phyloP scores from a whole-genome alignment of 1,139 yeast genomes.

The Keqinozyma sinolaborantium region DNA sequence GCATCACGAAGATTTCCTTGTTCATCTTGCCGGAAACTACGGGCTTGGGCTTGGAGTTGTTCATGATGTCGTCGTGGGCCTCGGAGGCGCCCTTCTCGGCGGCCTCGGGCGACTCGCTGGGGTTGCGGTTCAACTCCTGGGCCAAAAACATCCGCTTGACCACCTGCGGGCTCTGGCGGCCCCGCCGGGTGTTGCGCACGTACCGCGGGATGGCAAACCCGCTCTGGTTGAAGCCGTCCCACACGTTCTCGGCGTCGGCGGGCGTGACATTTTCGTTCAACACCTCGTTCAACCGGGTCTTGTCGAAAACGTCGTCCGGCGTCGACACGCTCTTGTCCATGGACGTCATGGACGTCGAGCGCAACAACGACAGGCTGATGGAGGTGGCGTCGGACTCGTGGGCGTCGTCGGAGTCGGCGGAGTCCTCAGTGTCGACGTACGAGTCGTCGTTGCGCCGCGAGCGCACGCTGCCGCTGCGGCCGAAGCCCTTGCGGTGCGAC shows the following conservation, averaged over 20 bases:
- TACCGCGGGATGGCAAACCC: constrained; percentile 52
- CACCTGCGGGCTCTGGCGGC: constrained; percentile 39
- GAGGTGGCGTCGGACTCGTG: background rate
- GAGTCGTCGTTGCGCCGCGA: background rate
- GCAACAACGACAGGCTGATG: background rate
- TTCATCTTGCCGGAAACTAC: constrained; percentile 10
- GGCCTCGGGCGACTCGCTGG: constrained; percentile 2
- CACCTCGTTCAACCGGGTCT: constrained; percentile 5
- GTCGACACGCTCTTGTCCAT: background rate
- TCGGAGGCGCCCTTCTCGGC: constrained; percentile 6
- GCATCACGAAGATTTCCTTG: constrained; percentile 66
- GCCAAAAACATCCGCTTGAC: constrained; percentile 69
- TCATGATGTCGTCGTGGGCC: constrained; percentile 1
- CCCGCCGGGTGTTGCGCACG: constrained; percentile 43
- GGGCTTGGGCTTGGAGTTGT: constrained; percentile 7
- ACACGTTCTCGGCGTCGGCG: constrained; percentile 17
- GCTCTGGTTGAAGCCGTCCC: constrained; percentile 32
- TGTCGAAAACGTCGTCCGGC: constrained; percentile 1
- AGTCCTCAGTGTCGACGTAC: background rate
- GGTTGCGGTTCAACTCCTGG: constrained; percentile 56
- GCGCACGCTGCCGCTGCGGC: background rate
- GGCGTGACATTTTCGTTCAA: constrained; percentile 1
- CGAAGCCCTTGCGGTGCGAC: background rate
- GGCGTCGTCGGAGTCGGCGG: background rate
- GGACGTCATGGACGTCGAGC: background rate